phyloP scores from a whole-genome alignment of 352 stramenopile genomes.

The Pseudoperonospora humuli region DNA sequence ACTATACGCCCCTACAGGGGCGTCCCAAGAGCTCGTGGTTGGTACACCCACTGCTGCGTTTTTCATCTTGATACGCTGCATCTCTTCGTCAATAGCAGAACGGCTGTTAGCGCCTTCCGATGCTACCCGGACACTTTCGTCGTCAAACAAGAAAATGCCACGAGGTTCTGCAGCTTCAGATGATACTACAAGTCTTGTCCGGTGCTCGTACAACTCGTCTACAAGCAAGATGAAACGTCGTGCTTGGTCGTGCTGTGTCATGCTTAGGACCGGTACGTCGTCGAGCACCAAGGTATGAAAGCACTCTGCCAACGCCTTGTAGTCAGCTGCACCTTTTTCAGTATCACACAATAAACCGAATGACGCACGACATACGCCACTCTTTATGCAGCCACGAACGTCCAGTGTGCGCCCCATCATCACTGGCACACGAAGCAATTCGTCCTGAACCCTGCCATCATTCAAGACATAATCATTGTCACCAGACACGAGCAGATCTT shows the following conservation, averaged over 20 bases:
- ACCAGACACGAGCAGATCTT: slow-evolving; percentile 17
- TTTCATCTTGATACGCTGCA: slow-evolving; percentile 35
- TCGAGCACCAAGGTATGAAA: slow-evolving; percentile 91
- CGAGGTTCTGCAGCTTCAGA: slow-evolving; percentile 29
- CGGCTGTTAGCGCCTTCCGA: slow-evolving; percentile 18
- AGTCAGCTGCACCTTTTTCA: slow-evolving; percentile 93
- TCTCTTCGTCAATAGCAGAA: slow-evolving; percentile 25
- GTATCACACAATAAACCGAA: slow-evolving; percentile 93
- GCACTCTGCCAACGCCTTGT: slow-evolving; percentile 86
- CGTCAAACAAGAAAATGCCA: slow-evolving; percentile 69
- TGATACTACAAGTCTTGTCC: slow-evolving; percentile 49
- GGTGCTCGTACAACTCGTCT: slow-evolving; percentile 95
- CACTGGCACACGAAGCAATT: slow-evolving; percentile 50
- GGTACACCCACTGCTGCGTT: slow-evolving; percentile 46
- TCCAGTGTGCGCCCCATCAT: slow-evolving; percentile 71
- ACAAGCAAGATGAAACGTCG: slow-evolving; percentile 95
- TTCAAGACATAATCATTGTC: slow-evolving; percentile 1
- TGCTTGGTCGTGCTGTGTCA: slow-evolving; percentile 87
- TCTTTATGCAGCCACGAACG: slow-evolving; percentile 28
- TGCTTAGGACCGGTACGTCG: slow-evolving; percentile 77
- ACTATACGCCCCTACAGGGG: slow-evolving; percentile 44
- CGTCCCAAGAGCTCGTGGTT: slow-evolving; percentile 59
- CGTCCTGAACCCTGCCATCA: slow-evolving; percentile 5
- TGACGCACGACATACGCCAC: slow-evolving; percentile 57
- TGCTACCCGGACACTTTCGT: slow-evolving; percentile 25